Evolutionary conservation across 2,329 filamentous ascomycete species (phyloP).

Genomic region (Phoma sp.): DNA sequence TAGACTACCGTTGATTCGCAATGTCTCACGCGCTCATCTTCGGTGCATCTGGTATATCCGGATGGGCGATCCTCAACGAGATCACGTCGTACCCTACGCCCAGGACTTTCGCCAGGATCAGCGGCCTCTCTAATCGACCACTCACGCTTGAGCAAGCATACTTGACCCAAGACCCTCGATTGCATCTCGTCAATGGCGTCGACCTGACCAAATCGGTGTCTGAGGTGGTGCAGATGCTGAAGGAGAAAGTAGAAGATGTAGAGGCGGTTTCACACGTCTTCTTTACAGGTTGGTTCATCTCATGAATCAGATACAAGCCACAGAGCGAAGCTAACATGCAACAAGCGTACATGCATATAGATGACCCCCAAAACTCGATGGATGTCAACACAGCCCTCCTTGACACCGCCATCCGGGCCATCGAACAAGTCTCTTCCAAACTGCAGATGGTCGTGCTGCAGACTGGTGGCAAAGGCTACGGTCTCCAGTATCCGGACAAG

Average conservation of each 20-base stretch:
- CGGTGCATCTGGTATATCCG: conserved; percentile 9
- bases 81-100: conserved; percentile 3
- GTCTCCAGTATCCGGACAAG: conserved; percentile 1
- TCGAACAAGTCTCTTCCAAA: not conserved
- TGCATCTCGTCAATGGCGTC: conserved; percentile 4
- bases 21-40: conserved; percentile 11
- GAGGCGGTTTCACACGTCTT: conserved; percentile 4
- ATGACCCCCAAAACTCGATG: not conserved
- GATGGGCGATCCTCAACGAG: conserved; percentile 5
- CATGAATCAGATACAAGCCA: not conserved
- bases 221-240: conserved; percentile 1
- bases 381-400: not conserved
- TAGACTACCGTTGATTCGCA: too few relatives aligned
- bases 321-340: not conserved
- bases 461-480: conserved; percentile 8
- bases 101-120: not conserved
- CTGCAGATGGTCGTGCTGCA: conserved; percentile 1
- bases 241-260: conserved; percentile 1
- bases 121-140: conserved; percentile 4
- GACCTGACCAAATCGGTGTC: not conserved
- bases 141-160: conserved; percentile 1
- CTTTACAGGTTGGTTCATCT: not conserved
- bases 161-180: not conserved
- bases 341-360: conserved; percentile 1
- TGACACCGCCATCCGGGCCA: not conserved